Evolutionary conservation across 306 rosid genomes (phyloP).

Genomic region (Vicia villosa): DNA sequence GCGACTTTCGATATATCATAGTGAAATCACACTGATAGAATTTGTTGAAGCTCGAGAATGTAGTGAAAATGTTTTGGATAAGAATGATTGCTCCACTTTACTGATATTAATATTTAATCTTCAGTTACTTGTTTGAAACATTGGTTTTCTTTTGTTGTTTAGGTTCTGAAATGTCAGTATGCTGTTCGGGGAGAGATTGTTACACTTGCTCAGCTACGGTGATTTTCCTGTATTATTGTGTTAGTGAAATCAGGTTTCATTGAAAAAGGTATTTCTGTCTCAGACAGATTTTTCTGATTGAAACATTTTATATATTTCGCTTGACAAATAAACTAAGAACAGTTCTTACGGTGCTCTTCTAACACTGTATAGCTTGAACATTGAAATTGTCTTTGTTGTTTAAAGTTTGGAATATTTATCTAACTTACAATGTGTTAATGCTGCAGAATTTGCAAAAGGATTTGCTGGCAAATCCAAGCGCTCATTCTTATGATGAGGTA

Average conservation of each 20-base stretch:
- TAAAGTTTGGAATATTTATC: neutral
- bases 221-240: constrained; percentile 8
- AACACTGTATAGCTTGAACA: neutral
- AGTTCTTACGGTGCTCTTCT: neutral
- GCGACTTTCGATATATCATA: neutral
- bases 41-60: neutral
- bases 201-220: constrained; percentile 80
- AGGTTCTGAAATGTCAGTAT: constrained; percentile 92
- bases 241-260: constrained; percentile 11
- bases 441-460: constrained; percentile 76
- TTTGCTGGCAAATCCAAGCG: constrained; percentile 62
- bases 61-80: neutral
- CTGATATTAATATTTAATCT: constrained; percentile 8
- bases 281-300: neutral
- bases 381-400: neutral
- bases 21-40: neutral
- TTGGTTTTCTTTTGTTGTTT: constrained; percentile 9
- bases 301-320: constrained; percentile 1
- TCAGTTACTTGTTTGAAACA: constrained; percentile 21
- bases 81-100: constrained; percentile 1
- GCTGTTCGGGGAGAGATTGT: constrained; percentile 97
- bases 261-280: constrained; percentile 3
- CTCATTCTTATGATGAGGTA: constrained; percentile 93
- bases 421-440: constrained; percentile 30
- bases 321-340: neutral